Evolutionary conservation across 2,329 filamentous ascomycete genomes (phyloP), one percentile per base, ranked within the genome.

Genomic region (Cephalotrichum gorgonifer): DNA sequence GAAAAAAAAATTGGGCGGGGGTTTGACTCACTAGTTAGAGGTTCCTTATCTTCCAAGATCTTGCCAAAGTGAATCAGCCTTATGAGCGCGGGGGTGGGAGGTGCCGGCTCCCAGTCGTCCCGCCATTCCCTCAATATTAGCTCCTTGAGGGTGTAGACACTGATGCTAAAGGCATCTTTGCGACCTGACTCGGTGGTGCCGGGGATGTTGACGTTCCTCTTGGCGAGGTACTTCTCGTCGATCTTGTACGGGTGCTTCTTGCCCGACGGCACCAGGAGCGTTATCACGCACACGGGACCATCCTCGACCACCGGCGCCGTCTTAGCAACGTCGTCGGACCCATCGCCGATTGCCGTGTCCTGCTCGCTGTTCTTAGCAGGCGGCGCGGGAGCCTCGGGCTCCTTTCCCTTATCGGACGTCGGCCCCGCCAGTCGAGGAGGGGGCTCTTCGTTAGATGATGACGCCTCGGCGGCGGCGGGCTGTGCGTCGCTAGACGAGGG

Each of bases 61-160:
- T 91, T 88, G 47, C 91, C 91, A 66, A 95, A 93, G 54, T 88
- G 86, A 60, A 97, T 96, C 58, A 97, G 69, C 46, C 91, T 77
- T 70, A 97, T 97, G 53, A 85, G 87, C 60, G 83, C 91, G 11
- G 91, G 90, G 60, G 87, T 93, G 25, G 85, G 81, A 2, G 91
- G 91, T 60, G 86, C 83, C 15, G 82, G 71, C 59, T 95, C 90
- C 91, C 91, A 96, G 62, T 96, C 88, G 58, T 83, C 83, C 56
- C 88, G 77, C 91, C 91, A 97, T 64, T 96, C 90, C 58, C 88
- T 78, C 71, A 93, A 78, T 62, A 97, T 95, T 60, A 96, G 71
- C 69, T 96, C 89, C 67, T 96, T 96, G 55, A 97, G 71, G 3
- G 88, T 95, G 63, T 96, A 95, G 46, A 95, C 85, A 56, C 87